These are phyloP conservation scores for Geopyxis carbonaria DNA, from an alignment of 495 filamentous ascomycete genomes.

Conservation along the genomic window DNA sequence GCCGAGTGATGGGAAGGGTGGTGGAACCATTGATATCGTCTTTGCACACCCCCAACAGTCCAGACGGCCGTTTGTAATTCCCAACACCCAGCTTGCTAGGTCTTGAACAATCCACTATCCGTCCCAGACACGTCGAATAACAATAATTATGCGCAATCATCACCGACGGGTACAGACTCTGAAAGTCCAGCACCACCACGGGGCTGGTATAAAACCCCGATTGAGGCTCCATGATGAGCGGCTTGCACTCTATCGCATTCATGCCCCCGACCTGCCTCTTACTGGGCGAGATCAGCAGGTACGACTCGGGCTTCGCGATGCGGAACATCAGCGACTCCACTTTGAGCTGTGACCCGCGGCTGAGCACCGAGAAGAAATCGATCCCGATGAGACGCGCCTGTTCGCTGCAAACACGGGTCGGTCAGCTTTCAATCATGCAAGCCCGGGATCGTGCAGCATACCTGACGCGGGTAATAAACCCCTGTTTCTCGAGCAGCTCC, in stretches of 20 bases:
- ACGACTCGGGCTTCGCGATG: slow-evolving; percentile 94
- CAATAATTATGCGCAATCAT: slow-evolving; percentile 99
- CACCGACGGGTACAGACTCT: slow-evolving; percentile 86
- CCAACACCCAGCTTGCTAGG: slow-evolving; percentile 89
- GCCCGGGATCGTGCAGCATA: slow-evolving; percentile 5
- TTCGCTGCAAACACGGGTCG: slow-evolving; percentile 40
- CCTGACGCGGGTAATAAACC: slow-evolving; percentile 67
- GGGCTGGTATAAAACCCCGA: slow-evolving; percentile 88
- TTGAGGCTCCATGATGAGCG: slow-evolving; percentile 93
- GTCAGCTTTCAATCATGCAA: background rate
- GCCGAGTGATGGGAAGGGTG: background rate
- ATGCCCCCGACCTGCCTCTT: slow-evolving; percentile 67
- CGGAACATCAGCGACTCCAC: slow-evolving; percentile 98
- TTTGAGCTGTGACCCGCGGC: slow-evolving; percentile 89
- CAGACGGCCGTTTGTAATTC: slow-evolving; percentile 57
- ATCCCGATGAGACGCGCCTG: slow-evolving; percentile 85
- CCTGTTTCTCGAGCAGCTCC: slow-evolving; percentile 81
- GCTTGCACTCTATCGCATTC: slow-evolving; percentile 87
- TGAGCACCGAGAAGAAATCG: slow-evolving; percentile 91
- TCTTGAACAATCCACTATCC: slow-evolving; percentile 68
- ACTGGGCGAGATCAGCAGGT: slow-evolving; percentile 74
- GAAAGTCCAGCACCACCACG: slow-evolving; percentile 83
- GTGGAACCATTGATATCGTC: slow-evolving; percentile 59
- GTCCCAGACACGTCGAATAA: slow-evolving; percentile 89
- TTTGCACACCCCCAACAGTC: slow-evolving; percentile 60